These are phyloP conservation scores for Triangularia verruculosa DNA, from an alignment of 2,329 filamentous ascomycete species.

Conservation along the genomic window DNA sequence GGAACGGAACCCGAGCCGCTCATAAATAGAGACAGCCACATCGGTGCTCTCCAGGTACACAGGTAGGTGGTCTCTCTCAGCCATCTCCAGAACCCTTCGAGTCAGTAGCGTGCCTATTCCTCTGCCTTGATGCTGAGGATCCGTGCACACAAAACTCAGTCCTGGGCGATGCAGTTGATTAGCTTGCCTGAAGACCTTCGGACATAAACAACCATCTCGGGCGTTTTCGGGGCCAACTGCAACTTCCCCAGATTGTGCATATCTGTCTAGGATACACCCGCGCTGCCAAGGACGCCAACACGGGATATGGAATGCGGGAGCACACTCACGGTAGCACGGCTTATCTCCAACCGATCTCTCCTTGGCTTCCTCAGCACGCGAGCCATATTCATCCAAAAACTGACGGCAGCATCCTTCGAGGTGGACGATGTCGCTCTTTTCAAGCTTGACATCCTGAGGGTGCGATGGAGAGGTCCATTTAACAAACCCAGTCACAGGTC, in stretches of 20 bases:
- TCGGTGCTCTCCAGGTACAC: slow-evolving; percentile 41
- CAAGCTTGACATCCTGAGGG: slow-evolving; percentile 23
- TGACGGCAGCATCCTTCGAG: slow-evolving; percentile 32
- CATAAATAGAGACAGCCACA: slow-evolving; percentile 38
- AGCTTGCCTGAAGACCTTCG: slow-evolving; percentile 4
- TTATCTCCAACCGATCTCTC: slow-evolving; percentile 31
- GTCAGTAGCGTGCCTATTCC: slow-evolving; percentile 38
- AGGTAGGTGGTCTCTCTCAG: slow-evolving; percentile 32
- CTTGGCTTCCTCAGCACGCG: slow-evolving; percentile 32
- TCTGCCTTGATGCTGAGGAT: slow-evolving; percentile 34
- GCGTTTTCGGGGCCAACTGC: neutral
- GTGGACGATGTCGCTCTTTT: slow-evolving; percentile 21
- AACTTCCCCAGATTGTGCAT: neutral
- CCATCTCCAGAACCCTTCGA: slow-evolving; percentile 34
- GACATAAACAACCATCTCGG: neutral
- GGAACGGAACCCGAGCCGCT: slow-evolving; percentile 36
- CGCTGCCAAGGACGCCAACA: slow-evolving; percentile 1
- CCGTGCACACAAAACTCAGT: slow-evolving; percentile 41
- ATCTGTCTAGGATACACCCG: neutral
- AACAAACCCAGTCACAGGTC: slow-evolving; percentile 34
- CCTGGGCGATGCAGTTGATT: slow-evolving; percentile 13
- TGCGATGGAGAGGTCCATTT: slow-evolving; percentile 35
- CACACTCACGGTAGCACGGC: slow-evolving; percentile 39
- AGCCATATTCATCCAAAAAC: slow-evolving; percentile 36
- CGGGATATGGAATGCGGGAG: neutral